A percentile compares a stretch with the other conserved stretches of the same genome.
Conservation (phyloP, 495 filamentous ascomycete species). For the Talaromyces stipitatus region DNA sequence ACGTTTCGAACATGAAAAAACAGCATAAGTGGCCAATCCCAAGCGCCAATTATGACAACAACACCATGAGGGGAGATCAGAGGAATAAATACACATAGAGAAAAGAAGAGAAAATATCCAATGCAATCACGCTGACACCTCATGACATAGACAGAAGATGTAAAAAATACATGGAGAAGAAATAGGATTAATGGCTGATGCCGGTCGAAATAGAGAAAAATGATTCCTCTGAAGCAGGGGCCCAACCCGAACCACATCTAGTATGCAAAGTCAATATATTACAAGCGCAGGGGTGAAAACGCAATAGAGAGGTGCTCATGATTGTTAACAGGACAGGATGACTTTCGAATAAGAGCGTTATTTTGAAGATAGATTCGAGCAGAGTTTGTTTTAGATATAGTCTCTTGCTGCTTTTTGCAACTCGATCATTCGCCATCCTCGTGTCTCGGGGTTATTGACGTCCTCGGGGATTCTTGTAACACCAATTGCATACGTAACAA, state of each 20-base stretch:
- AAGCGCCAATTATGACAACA: slow-evolving; percentile 3
- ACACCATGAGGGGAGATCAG: slow-evolving; percentile 4
- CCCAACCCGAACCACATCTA: slow-evolving; percentile 3
- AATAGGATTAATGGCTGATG: neutral
- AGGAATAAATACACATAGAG: slow-evolving; percentile 1
- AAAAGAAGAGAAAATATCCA: neutral
- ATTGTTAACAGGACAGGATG: neutral
- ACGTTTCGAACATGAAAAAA: neutral
- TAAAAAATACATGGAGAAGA: slow-evolving; percentile 4
- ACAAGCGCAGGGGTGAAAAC: slow-evolving; percentile 2
- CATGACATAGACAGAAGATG: slow-evolving; percentile 2
- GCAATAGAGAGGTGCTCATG: neutral
- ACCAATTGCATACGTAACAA: slow-evolving; percentile 96
- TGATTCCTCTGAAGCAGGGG: neutral
- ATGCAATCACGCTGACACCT: slow-evolving; percentile 2
- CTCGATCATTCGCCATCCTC: slow-evolving; percentile 95
- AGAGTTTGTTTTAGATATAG: slow-evolving; percentile 57
- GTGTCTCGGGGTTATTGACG: slow-evolving; percentile 91
- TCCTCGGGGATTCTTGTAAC: slow-evolving; percentile 90
- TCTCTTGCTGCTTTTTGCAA: slow-evolving; percentile 97
- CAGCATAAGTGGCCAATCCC: neutral
- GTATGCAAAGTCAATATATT: slow-evolving; percentile 6
- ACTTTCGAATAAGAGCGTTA: neutral
- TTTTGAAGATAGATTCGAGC: neutral
- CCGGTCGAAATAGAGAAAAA: neutral